Evolutionary conservation across 164 flowering plant species (phyloP).

Genomic region (Echeveria elegans): DNA sequence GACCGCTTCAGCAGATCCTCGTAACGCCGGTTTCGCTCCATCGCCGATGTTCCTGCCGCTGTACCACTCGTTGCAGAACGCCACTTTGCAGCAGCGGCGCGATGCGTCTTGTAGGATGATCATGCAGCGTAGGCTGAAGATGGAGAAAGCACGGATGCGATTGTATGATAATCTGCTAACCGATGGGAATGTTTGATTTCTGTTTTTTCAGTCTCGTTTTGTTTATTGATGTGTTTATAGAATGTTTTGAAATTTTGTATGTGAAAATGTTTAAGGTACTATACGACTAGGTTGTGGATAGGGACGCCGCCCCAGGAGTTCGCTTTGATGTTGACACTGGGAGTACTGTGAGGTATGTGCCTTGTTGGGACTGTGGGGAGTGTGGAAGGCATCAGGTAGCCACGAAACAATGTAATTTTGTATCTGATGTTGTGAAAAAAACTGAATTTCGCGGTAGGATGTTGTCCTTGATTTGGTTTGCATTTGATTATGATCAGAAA

Average conservation of each 20-base stretch:
- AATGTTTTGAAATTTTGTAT: neutral
- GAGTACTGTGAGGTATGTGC: slow-evolving; percentile 93
- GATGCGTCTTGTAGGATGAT: neutral
- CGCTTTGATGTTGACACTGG: slow-evolving; percentile 93
- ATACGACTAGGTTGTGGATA: slow-evolving; percentile 78
- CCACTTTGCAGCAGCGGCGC: slow-evolving; percentile 18
- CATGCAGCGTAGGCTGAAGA: neutral
- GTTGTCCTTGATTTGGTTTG: neutral
- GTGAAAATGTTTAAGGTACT: slow-evolving; percentile 56
- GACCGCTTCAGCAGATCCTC: neutral
- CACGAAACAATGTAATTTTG: no score
- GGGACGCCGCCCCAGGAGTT: slow-evolving; percentile 95
- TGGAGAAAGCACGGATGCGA: slow-evolving; percentile 61
- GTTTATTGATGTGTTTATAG: neutral
- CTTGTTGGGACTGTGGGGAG: slow-evolving; percentile 62
- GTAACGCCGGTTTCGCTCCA: neutral
- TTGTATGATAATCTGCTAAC: slow-evolving; percentile 81
- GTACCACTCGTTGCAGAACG: slow-evolving; percentile 19
- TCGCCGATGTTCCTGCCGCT: slow-evolving; percentile 34
- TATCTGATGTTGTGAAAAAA: no score
- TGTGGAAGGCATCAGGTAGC: neutral
- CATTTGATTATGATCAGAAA: slow-evolving; percentile 31
- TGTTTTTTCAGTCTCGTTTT: neutral
- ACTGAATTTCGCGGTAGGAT: neutral
- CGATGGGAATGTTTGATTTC: slow-evolving; percentile 43